Base-by-base conservation (phyloP, 495 filamentous ascomycete species). In the Emericellopsis terricola region DNA sequence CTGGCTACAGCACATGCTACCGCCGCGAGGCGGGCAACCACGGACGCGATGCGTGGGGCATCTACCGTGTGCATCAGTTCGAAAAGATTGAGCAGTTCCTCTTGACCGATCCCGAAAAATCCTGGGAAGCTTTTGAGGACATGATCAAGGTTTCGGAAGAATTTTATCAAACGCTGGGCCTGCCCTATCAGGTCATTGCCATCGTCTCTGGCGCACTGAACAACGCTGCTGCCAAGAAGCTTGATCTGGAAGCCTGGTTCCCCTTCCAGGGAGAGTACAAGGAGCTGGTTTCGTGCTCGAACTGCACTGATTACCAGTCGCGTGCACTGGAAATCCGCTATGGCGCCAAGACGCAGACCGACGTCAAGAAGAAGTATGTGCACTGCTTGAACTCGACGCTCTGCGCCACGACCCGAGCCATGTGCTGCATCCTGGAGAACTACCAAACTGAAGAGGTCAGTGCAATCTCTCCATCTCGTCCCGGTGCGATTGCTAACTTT, bases 11-110 rank as follows among this genome's bases (percentile, higher is more conserved):
- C 42, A 93, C 89, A 14, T 93, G 84, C 50, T 97, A 92, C 55
- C 71, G 89, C 28, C 85, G 91, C 62, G 89, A 97, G 52, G 89
- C 89, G 21, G 89, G 89, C 30, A 62, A 67, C 23, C 85, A 94
- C 48, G 89, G 89, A 23, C 83, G 81, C 56, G 89, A 97, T 48
- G 87, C 91, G 4, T 97, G 89, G 89, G 89, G 89, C 34, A 82
- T 96, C 42, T 97, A 94, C 67, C 76, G 89, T 45, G 85, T 96
- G 27, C 89, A 97, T 56, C 87, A 97, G 49, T 97, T 97, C 48
- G 89, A 94, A 56, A 97, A 97, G 73, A 69, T 92, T 31, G 86
- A 96, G 50, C 87, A 96, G 62, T 96, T 96, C 44, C 68, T 94
- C 41, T 65, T 94, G 43, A 85, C 83, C 13, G 83, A 92, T 45